phyloP scores from a whole-genome alignment of 352 stramenopile species.

The Phytophthora sp. region DNA sequence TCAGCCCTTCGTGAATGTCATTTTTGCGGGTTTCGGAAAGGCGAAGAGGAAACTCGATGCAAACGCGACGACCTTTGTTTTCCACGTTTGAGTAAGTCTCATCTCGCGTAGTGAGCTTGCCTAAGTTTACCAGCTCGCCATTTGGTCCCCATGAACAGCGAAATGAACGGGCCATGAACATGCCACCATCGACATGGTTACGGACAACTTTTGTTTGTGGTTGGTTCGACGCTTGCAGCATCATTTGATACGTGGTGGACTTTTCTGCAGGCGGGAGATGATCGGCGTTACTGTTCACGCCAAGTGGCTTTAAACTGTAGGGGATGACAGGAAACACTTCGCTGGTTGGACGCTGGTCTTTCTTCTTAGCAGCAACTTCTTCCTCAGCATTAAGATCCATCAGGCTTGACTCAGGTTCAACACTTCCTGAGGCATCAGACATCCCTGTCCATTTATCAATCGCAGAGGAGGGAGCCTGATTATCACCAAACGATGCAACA shows the following conservation, averaged over 20 bases:
- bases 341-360: constrained; percentile 35
- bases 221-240: constrained; percentile 50
- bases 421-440: constrained; percentile 4
- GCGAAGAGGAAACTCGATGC: constrained; percentile 61
- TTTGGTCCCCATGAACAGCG: constrained; percentile 84
- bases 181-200: constrained; percentile 64
- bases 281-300: constrained; percentile 24
- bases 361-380: constrained; percentile 17
- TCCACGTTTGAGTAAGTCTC: constrained; percentile 24
- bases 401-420: constrained; percentile 3
- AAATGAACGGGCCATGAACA: constrained; percentile 85
- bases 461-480: constrained; percentile 6
- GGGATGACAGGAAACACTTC: constrained; percentile 44
- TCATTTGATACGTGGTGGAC: constrained; percentile 77
- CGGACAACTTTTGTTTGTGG: constrained; percentile 36
- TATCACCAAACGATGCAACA: constrained; percentile 46
- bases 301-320: constrained; percentile 36
- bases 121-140: constrained; percentile 73
- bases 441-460: constrained; percentile 26
- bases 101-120: constrained; percentile 40
- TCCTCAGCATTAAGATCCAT: constrained; percentile 30
- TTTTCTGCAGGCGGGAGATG: constrained; percentile 38
- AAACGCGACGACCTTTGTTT: constrained; percentile 33
- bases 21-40: constrained; percentile 40
- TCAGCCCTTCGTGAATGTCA: constrained; percentile 56